Evolutionary conservation across 2,329 filamentous ascomycete species (phyloP).

Genomic region (Fonsecaea erecta): DNA sequence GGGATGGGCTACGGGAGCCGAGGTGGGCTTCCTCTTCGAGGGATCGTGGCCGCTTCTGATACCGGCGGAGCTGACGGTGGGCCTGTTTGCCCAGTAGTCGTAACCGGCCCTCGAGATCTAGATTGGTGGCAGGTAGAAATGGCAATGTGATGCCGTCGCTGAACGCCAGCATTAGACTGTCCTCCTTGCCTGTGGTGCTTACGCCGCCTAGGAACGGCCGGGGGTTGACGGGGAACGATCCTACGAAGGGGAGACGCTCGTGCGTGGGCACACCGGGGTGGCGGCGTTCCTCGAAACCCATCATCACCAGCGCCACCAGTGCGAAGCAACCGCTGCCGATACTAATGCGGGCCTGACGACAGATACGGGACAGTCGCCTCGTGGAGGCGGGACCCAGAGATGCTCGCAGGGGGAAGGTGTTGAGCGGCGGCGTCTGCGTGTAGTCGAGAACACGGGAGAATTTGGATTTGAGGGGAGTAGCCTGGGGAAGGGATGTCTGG

Average conservation of each 20-base stretch:
- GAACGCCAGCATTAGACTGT: constrained; percentile 36
- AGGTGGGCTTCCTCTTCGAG: constrained; percentile 26
- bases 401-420: constrained; percentile 24
- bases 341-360: constrained; percentile 30
- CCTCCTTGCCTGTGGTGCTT: constrained; percentile 31
- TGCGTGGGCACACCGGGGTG: constrained; percentile 25
- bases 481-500: constrained; percentile 5
- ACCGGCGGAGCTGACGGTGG: constrained; percentile 33
- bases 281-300: constrained; percentile 33
- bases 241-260: constrained; percentile 33
- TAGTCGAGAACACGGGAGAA: constrained; percentile 31
- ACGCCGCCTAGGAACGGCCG: constrained; percentile 30
- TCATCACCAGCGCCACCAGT: constrained; percentile 36
- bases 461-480: constrained; percentile 17
- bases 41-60: constrained; percentile 33
- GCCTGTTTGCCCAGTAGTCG: constrained; percentile 33
- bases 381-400: constrained; percentile 22
- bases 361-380: constrained; percentile 26
- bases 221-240: constrained; percentile 36
- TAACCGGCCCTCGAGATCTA: constrained; percentile 31
- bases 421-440: constrained; percentile 29
- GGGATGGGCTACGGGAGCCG: constrained; percentile 32
- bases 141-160: constrained; percentile 36
- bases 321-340: constrained; percentile 35
- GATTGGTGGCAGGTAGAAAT: constrained; percentile 29